Evolutionary conservation across 1,284 basidiomycete genomes (phyloP), one percentile per base, ranked within the genome.

Genomic region (Leccinum variabile): DNA sequence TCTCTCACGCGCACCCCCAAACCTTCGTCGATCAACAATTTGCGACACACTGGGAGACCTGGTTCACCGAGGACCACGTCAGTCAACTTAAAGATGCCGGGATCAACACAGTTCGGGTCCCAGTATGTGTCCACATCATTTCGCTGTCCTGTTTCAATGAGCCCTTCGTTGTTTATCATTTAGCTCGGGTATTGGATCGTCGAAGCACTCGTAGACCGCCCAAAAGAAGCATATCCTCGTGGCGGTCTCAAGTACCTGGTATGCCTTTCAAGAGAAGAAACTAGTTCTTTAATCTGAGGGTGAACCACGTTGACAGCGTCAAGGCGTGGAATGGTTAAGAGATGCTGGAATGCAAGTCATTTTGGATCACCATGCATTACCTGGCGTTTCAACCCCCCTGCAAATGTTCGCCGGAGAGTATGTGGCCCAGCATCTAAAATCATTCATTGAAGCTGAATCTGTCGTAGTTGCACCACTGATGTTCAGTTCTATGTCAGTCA

Each of bases 181-280:
- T 39, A 91, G 89, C 81, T 92, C 28, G 90, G 91, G 0, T 93
- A 88, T 70, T 93, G 91, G 91, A 87, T 92, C 54, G 76, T 92
- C 14, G 91, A 92, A 71, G 79, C 78, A 7, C 77, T 92, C 7
- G 90, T 92, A 0, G 71, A 91, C 69, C 80, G 86, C 4, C 70
- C 72, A 0, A 79, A 75, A 2, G 91, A 92, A 69, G 82, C 79
- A 54, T 92, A 82, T 69, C 86, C 90, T 14, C 81, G 84, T 41
- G 90, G 91, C 18, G 91, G 91, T 30, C 80, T 92, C 46, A 63
- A 71, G 8, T 81, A 87, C 61, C 79, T 92, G 37, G 90, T 89
- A 62, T 56, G 82, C 60, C 2, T 33, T 41, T 52, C 3, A 41
- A 39, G 25, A 2, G 13, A 14, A 33, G 33, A 63, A 39, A 10